phyloP scores from a whole-genome alignment of 208 protist species.

The Trypanosoma mega region DNA sequence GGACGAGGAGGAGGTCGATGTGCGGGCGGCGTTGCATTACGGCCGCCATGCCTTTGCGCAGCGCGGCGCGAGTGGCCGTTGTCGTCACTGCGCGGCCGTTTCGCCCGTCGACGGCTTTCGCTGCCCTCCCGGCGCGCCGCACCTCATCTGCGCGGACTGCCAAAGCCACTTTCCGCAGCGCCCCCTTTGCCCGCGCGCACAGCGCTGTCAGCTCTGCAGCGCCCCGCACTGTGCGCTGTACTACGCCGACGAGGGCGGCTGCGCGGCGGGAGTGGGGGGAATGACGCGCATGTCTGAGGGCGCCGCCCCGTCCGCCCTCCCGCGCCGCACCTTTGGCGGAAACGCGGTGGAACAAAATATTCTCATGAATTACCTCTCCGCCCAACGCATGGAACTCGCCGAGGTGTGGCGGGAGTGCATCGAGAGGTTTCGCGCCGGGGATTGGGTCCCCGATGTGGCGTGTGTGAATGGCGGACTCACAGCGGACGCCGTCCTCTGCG shows the following conservation, averaged over 20 bases:
- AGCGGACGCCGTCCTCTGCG: slow-evolving; percentile 49
- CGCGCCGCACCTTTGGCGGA: slow-evolving; percentile 53
- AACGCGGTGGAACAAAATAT: slow-evolving; percentile 77
- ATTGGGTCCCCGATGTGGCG: slow-evolving; percentile 65
- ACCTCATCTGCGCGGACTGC: slow-evolving; percentile 55
- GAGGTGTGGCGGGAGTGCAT: slow-evolving; percentile 55
- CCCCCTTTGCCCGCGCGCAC: slow-evolving; percentile 64
- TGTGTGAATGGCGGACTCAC: slow-evolving; percentile 46
- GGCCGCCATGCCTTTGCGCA: slow-evolving; percentile 5
- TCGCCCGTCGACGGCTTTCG: slow-evolving; percentile 64
- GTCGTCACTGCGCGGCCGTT: slow-evolving; percentile 50
- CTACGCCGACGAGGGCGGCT: slow-evolving; percentile 41
- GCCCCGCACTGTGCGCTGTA: slow-evolving; percentile 80
- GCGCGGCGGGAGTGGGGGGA: slow-evolving; percentile 6
- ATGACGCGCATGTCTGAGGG: slow-evolving; percentile 23
- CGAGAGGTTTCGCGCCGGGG: slow-evolving; percentile 31
- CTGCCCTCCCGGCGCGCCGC: slow-evolving; percentile 47
- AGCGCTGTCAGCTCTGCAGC: slow-evolving; percentile 80
- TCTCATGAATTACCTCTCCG: slow-evolving; percentile 55
- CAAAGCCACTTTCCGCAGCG: slow-evolving; percentile 58
- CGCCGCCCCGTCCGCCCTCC: slow-evolving; percentile 25
- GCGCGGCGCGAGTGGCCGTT: slow-evolving; percentile 22
- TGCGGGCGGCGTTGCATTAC: too few relatives aligned
- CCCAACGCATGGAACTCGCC: slow-evolving; percentile 29
- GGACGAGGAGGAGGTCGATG: neutral